Percentiles rank a stretch among this genome's conserved stretches.
Conservation (phyloP, 1,284 basidiomycete genomes). For the Ustanciosporium gigantosporum region DNA sequence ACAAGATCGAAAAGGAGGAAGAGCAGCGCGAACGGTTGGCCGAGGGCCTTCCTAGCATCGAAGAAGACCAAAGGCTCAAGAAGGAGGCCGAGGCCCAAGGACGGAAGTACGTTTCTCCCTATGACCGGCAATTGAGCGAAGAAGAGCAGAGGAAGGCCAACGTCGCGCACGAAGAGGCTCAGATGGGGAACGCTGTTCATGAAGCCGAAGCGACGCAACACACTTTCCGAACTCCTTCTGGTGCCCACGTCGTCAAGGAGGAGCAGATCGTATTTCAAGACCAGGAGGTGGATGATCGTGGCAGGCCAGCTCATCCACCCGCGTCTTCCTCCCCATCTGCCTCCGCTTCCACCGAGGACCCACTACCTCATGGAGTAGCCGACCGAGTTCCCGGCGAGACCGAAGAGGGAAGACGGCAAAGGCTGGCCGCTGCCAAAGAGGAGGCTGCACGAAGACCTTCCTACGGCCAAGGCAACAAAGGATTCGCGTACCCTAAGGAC, state of each 20-base stretch:
- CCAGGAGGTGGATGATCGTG: conserved; percentile 38
- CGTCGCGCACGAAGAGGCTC: conserved; percentile 40
- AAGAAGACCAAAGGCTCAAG: conserved; percentile 50
- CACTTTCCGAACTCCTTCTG: conserved; percentile 56
- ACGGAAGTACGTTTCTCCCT: conserved; percentile 50
- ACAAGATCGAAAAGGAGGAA: conserved; percentile 82
- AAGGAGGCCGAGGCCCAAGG: conserved; percentile 48
- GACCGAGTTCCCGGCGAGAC: conserved; percentile 53
- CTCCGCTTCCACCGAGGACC: conserved; percentile 8
- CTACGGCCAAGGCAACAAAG: conserved; percentile 44
- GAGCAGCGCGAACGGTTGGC: conserved; percentile 78
- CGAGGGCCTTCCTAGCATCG: conserved; percentile 71
- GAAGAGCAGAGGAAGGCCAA: conserved; percentile 46
- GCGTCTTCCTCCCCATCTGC: conserved; percentile 8
- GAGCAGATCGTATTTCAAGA: conserved; percentile 47
- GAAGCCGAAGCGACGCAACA: conserved; percentile 55
- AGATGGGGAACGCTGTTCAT: conserved; percentile 47
- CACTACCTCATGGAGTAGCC: conserved; percentile 32
- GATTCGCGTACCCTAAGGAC: conserved; percentile 50
- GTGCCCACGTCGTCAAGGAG: conserved; percentile 52
- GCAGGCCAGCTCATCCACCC: conserved; percentile 45
- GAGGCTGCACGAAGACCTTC: conserved; percentile 46
- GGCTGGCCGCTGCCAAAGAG: conserved; percentile 45
- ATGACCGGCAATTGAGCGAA: conserved; percentile 51
- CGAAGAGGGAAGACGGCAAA: conserved; percentile 44